Evolutionary conservation across 1,284 basidiomycete species (phyloP).

Genomic region (Kalmanozyma brasiliensis): DNA sequence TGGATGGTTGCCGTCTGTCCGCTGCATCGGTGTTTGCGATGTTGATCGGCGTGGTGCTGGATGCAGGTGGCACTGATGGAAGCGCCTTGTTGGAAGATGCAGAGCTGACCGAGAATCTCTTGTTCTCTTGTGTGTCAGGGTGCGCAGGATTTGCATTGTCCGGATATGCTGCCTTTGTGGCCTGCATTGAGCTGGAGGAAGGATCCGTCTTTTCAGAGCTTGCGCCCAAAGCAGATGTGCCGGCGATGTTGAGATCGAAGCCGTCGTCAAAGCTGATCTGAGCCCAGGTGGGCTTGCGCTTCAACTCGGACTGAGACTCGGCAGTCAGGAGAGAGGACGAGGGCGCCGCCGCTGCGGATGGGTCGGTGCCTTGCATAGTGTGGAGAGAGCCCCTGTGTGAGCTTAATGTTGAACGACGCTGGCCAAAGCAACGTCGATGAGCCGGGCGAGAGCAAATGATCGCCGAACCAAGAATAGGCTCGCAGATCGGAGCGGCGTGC

Average conservation of each 20-base stretch:
- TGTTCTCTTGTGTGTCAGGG: conserved; percentile 1
- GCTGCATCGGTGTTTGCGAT: neutral
- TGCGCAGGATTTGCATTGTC: conserved; percentile 7
- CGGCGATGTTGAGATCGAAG: conserved; percentile 42
- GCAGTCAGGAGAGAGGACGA: conserved; percentile 7
- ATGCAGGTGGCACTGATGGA: conserved; percentile 17
- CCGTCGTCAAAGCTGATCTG: conserved; percentile 46
- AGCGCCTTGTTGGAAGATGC: conserved; percentile 31
- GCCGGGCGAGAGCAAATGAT: too few species aligned
- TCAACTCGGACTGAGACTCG: conserved; percentile 12
- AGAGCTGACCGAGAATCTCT: conserved; percentile 23
- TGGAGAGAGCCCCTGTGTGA: neutral
- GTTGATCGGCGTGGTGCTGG: conserved; percentile 3
- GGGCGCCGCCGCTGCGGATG: conserved; percentile 8
- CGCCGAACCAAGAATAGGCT: too few species aligned
- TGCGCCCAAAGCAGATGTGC: conserved; percentile 10
- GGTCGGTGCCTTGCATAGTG: conserved; percentile 15
- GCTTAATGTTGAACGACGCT: too few species aligned
- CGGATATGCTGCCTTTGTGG: neutral
- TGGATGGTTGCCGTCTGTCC: conserved; percentile 8
- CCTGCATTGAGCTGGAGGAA: neutral
- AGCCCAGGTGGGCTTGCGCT: conserved; percentile 45
- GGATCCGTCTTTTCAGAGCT: neutral
- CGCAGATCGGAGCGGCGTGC: too few species aligned
- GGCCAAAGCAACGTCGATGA: too few species aligned